phyloP scores from a whole-genome alignment of 1,139 yeast genomes.

The Ogataea hybrid region DNA sequence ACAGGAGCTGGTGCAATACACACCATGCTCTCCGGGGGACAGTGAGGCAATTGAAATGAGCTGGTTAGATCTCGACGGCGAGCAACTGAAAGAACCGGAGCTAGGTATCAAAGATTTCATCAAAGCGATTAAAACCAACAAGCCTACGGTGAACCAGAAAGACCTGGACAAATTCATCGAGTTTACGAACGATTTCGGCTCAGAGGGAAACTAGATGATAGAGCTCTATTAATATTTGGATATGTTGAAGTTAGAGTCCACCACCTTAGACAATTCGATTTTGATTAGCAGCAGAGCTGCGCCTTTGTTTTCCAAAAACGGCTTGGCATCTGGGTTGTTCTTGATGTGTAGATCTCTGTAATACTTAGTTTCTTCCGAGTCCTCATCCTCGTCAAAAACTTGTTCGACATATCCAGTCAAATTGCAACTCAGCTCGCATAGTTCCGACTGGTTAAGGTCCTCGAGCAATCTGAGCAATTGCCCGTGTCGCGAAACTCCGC shows the following conservation, averaged over 20 bases:
- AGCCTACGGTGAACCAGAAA: slow-evolving; percentile 89
- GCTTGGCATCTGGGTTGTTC: slow-evolving; percentile 65
- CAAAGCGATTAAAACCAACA: slow-evolving; percentile 84
- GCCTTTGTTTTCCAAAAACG: slow-evolving; percentile 62
- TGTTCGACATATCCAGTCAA: slow-evolving; percentile 63
- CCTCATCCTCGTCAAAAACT: slow-evolving; percentile 41
- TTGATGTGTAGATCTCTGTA: slow-evolving; percentile 59
- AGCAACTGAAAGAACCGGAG: slow-evolving; percentile 86
- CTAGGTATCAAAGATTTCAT: slow-evolving; percentile 89
- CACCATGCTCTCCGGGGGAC: slow-evolving; percentile 98
- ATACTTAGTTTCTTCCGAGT: slow-evolving; percentile 44
- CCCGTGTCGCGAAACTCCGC: slow-evolving; percentile 14
- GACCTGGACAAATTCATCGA: slow-evolving; percentile 83
- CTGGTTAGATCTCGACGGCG: slow-evolving; percentile 91
- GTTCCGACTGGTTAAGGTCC: slow-evolving; percentile 70
- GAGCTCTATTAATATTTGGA: slow-evolving; percentile 36
- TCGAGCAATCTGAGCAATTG: slow-evolving; percentile 55
- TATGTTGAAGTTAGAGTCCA: slow-evolving; percentile 73
- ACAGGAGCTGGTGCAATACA: slow-evolving; percentile 48
- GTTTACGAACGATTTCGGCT: slow-evolving; percentile 94
- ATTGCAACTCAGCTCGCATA: slow-evolving; percentile 77
- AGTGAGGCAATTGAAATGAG: slow-evolving; percentile 80
- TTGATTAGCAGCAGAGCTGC: slow-evolving; percentile 65
- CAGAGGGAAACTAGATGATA: slow-evolving; percentile 72
- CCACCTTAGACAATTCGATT: slow-evolving; percentile 69